Evolutionary conservation across 148 eudicot species (phyloP), one percentile per base, ranked within the genome.

Genomic region (Vaccinium vitisidaea): DNA sequence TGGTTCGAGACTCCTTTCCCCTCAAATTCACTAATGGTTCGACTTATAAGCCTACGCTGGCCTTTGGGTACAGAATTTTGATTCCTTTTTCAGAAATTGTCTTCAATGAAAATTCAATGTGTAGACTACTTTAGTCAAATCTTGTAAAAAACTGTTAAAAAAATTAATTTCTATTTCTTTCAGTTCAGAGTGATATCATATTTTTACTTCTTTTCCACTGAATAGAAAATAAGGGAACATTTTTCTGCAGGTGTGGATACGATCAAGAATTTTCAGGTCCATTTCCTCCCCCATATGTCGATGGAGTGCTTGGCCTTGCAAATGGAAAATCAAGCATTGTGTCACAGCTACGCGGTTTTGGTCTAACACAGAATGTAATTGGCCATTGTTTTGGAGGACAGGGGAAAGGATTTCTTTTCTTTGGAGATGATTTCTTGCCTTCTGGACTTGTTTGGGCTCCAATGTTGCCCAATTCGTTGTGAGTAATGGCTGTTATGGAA

Each of bases 291-390:
- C 87, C 80, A 54, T 56, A 14, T 56, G 87, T 85, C 0, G 87
- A 85, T 27, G 87, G 87, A 71, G 87, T 85, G 39, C 80, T 85
- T 73, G 87, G 87, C 83, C 87, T 85, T 73, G 83, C 84, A 30
- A 73, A 46, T 46, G 87, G 87, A 21, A 23, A 74, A 80, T 70
- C 83, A 16, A 85, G 83, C 84, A 12, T 85, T 12, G 73, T 85
- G 59, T 80, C 80, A 5, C 87, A 85, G 79, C 87, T 85, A 11
- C 52, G 32, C 16, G 32, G 71, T 65, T 15, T 79, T 36, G 83
- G 79, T 25, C 32, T 59, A 52, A 54, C 71, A n/a, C 49, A 50
- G 52, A 85, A 85, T 46, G 80, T 85, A 18, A 56, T 85, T 21
- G 83, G 87, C 73, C 87, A 85, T 67, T 85, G 87, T 78, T 76